Percentiles rank a stretch among this genome's conserved stretches.
phyloP scores from a whole-genome alignment of 345 rosid species.

The Linum trigynum region DNA sequence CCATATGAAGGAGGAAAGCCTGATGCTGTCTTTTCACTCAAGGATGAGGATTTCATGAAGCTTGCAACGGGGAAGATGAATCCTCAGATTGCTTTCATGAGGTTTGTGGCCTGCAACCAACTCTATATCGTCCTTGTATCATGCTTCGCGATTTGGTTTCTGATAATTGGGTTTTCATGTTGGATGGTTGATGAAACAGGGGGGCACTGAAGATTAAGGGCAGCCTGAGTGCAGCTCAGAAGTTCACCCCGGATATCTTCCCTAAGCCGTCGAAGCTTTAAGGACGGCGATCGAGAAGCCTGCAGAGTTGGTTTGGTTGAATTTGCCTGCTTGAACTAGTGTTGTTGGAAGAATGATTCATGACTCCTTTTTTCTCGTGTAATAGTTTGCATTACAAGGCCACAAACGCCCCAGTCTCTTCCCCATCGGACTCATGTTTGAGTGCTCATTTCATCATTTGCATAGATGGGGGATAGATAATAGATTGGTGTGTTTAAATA shows the following conservation, averaged over 20 bases:
- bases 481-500: not conserved
- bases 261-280: constrained; percentile 91
- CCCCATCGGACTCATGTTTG: not conserved
- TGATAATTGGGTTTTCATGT: not conserved
- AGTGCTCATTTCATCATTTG: not conserved
- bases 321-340: not conserved
- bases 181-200: constrained; percentile 33
- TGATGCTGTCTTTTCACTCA: constrained; percentile 73
- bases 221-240: constrained; percentile 88
- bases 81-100: constrained; percentile 92
- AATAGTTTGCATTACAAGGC: not conserved
- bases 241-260: constrained; percentile 93
- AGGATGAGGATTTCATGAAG: constrained; percentile 89
- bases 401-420: not conserved
- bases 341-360: too few relatives aligned
- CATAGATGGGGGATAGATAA: not conserved
- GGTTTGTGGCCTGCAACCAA: constrained; percentile 26
- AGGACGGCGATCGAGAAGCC: constrained; percentile 10
- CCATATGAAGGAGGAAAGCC: constrained; percentile 80
- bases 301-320: not conserved
- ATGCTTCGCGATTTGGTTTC: not conserved
- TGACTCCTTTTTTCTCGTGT: not conserved
- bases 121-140: not conserved
- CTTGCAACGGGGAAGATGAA: constrained; percentile 86
- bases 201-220: constrained; percentile 95